A percentile compares a stretch with the other conserved stretches of the same genome.
Evolutionary conservation across 495 filamentous ascomycete species (phyloP).

Genomic region (Annulohypoxylon nitens): DNA sequence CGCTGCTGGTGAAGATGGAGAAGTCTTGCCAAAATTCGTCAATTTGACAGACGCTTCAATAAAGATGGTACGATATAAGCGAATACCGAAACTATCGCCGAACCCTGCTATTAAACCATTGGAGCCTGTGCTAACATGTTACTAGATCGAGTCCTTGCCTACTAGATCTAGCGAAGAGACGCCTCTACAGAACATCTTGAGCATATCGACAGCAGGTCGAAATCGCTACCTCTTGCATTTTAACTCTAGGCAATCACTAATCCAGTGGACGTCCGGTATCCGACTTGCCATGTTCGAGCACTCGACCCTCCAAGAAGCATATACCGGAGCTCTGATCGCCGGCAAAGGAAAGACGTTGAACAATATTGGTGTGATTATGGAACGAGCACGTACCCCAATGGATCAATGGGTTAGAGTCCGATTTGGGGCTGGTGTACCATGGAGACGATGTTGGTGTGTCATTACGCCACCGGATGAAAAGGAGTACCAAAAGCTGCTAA

Average conservation of each 20-base stretch:
- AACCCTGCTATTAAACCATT: background rate
- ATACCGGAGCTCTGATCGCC: constrained; percentile 94
- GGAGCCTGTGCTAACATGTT: constrained; percentile 14
- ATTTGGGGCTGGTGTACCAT: constrained; percentile 96
- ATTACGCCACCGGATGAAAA: constrained; percentile 94
- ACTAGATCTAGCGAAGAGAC: constrained; percentile 80
- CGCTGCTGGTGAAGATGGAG: constrained; percentile 82
- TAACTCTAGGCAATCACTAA: constrained; percentile 90
- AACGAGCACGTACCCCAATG: constrained; percentile 76
- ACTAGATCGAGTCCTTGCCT: constrained; percentile 88
- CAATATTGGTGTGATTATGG: constrained; percentile 87
- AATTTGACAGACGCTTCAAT: constrained; percentile 98
- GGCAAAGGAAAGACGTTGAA: constrained; percentile 92
- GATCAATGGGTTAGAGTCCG: constrained; percentile 97
- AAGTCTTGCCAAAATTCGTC: constrained; percentile 94
- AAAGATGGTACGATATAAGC: constrained; percentile 79
- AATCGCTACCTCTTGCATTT: constrained; percentile 97
- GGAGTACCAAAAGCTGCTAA: constrained; percentile 83
- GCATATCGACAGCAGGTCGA: constrained; percentile 92
- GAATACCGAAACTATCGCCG: background rate
- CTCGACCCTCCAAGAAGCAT: constrained; percentile 91
- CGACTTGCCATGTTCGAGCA: constrained; percentile 96
- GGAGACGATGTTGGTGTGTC: constrained; percentile 97
- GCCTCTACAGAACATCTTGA: constrained; percentile 91
- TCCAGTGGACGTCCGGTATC: constrained; percentile 96